Conservation (phyloP, 2,329 filamentous ascomycete genomes). For the Aureobasidium sp. region DNA sequence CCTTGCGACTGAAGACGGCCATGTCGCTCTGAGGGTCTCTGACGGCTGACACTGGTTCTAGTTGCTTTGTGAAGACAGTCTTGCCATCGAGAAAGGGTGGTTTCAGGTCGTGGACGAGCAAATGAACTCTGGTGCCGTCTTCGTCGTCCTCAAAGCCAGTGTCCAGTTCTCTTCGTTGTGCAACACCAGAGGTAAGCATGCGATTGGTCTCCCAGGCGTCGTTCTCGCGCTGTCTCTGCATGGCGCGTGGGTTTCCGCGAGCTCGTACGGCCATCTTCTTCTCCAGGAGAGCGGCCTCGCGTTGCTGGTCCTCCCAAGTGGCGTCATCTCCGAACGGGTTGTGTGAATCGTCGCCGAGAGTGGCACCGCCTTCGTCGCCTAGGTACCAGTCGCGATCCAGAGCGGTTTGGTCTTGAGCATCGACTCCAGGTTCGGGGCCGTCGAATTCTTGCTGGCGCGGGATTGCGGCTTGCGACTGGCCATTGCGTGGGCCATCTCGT, state of each 20-base stretch:
- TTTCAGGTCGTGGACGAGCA: constrained; percentile 85
- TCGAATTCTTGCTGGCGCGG: constrained; percentile 52
- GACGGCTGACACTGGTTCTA: constrained; percentile 89
- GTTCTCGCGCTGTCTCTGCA: constrained; percentile 86
- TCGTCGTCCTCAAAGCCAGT: constrained; percentile 84
- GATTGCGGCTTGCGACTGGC: constrained; percentile 26
- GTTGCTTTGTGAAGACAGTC: constrained; percentile 92
- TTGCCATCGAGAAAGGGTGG: constrained; percentile 92
- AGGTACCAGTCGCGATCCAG: constrained; percentile 91
- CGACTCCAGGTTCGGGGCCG: constrained; percentile 49
- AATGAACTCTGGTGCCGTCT: constrained; percentile 77
- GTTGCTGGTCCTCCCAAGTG: constrained; percentile 65
- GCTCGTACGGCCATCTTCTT: constrained; percentile 54
- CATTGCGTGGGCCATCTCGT: constrained; percentile 17
- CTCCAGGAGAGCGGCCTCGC: constrained; percentile 64
- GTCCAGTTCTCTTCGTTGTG: constrained; percentile 74
- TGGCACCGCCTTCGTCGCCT: constrained; percentile 75
- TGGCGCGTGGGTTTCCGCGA: constrained; percentile 54
- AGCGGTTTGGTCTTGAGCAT: constrained; percentile 61
- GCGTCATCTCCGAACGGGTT: constrained; percentile 77
- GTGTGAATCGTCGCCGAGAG: constrained; percentile 84
- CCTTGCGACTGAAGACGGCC: constrained; percentile 95
- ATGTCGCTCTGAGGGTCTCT: constrained; percentile 94
- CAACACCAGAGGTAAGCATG: constrained; percentile 93
- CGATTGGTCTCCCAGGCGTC: constrained; percentile 98